These are phyloP conservation scores for Cryptomeria japonica DNA, from an alignment of 75 land plant genomes.

Conservation along the genomic window DNA sequence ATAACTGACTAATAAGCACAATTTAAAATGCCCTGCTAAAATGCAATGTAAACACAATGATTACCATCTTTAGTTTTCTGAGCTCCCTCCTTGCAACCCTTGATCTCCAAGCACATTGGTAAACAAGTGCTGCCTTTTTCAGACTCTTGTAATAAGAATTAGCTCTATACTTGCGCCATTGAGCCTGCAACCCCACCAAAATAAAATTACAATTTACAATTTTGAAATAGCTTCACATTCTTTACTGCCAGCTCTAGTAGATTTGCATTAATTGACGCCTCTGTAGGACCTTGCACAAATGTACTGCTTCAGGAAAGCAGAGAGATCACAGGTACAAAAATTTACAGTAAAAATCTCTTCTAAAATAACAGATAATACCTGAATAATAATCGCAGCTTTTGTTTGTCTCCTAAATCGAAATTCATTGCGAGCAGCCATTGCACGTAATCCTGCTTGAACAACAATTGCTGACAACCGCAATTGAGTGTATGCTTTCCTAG, in stretches of 20 bases:
- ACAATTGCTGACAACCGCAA: slow-evolving; percentile 45
- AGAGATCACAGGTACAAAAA: neutral
- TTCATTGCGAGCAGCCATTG: slow-evolving; percentile 71
- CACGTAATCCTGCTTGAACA: slow-evolving; percentile 70
- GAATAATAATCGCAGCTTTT: slow-evolving; percentile 67
- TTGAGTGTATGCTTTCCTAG: slow-evolving; percentile 42
- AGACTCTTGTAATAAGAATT: slow-evolving; percentile 65
- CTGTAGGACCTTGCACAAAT: neutral
- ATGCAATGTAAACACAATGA: neutral
- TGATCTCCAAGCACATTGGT: slow-evolving; percentile 91
- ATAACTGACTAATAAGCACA: neutral
- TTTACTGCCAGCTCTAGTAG: neutral
- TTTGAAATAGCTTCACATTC: neutral
- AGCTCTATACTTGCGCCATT: slow-evolving; percentile 82
- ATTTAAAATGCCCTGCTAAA: neutral
- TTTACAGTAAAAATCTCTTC: neutral
- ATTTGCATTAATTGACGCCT: neutral
- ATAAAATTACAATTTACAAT: slow-evolving; percentile 12
- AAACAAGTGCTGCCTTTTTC: slow-evolving; percentile 52
- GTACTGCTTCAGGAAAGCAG: neutral
- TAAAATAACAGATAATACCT: slow-evolving; percentile 31
- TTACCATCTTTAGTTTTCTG: slow-evolving; percentile 85
- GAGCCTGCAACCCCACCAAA: slow-evolving; percentile 44
- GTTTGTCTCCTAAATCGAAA: slow-evolving; percentile 61
- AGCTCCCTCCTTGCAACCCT: slow-evolving; percentile 74